Evolutionary conservation across 345 rosid species (phyloP).

Genomic region (Syzygium grande): DNA sequence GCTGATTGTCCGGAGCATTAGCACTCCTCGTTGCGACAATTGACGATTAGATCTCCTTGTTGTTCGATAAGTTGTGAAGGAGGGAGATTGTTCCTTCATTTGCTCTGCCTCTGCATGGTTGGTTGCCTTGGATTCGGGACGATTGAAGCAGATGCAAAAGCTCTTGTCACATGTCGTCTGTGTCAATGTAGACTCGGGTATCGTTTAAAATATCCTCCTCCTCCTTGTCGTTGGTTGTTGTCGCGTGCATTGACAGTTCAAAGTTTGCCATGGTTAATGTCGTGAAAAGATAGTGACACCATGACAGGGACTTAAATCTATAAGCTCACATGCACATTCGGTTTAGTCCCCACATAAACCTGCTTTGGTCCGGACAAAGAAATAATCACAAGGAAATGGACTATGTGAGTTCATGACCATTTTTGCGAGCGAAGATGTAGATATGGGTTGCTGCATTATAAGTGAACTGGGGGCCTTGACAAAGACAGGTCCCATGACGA

Average conservation of each 20-base stretch:
- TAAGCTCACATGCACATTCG: background rate
- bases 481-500: background rate
- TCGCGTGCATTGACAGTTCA: background rate
- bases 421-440: background rate
- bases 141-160: background rate
- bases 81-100: background rate
- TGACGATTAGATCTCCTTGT: background rate
- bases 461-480: background rate
- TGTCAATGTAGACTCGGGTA: background rate
- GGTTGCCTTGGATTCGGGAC: background rate
- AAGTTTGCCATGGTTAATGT: background rate
- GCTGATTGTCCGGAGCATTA: background rate
- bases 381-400: background rate
- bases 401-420: background rate
- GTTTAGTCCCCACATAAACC: background rate
- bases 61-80: background rate
- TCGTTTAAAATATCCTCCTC: background rate
- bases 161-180: background rate
- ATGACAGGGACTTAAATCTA: background rate
- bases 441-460: background rate
- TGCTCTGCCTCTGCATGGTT: background rate
- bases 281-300: background rate
- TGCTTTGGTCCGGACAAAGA: background rate
- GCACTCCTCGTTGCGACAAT: background rate
- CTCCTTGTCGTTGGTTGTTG: background rate